Evolutionary conservation across 228 moss, liverwort and hornwort genomes (phyloP).

Genomic region (Sphagnum magellanicum): DNA sequence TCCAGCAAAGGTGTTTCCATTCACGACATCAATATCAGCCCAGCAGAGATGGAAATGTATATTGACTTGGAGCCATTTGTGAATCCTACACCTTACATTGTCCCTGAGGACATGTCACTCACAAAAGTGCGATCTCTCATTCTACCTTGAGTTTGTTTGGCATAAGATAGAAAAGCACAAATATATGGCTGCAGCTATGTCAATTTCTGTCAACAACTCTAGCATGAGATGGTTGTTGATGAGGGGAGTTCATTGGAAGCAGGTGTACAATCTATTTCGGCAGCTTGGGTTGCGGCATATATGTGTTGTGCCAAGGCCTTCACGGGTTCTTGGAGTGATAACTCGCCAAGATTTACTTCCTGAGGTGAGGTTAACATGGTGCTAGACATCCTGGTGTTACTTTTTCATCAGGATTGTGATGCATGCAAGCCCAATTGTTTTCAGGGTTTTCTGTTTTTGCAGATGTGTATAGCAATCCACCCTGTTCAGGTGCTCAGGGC

Average conservation of each 20-base stretch:
- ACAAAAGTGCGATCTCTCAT: conserved; percentile 56
- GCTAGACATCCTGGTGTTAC: too few relatives aligned
- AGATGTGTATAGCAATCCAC: background rate
- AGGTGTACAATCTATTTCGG: conserved; percentile 97
- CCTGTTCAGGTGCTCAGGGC: background rate
- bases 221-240: background rate
- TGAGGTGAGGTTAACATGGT: conserved; percentile 37
- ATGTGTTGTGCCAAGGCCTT: conserved; percentile 92
- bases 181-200: background rate
- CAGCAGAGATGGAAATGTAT: conserved; percentile 93
- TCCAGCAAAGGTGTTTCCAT: conserved; percentile 93
- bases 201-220: background rate
- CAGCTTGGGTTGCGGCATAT: conserved; percentile 98
- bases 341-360: conserved; percentile 87
- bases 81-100: conserved; percentile 91
- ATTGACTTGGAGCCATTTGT: conserved; percentile 93
- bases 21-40: conserved; percentile 67
- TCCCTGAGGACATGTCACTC: conserved; percentile 96
- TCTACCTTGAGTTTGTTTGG: background rate
- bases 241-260: conserved; percentile 6
- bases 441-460: background rate
- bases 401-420: too few relatives aligned
- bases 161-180: too few relatives aligned
- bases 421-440: background rate
- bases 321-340: conserved; percentile 78